Evolutionary conservation across 768 basidiomycete genomes (phyloP), one percentile per base, ranked within the genome.

Genomic region (Trametes elegans): DNA sequence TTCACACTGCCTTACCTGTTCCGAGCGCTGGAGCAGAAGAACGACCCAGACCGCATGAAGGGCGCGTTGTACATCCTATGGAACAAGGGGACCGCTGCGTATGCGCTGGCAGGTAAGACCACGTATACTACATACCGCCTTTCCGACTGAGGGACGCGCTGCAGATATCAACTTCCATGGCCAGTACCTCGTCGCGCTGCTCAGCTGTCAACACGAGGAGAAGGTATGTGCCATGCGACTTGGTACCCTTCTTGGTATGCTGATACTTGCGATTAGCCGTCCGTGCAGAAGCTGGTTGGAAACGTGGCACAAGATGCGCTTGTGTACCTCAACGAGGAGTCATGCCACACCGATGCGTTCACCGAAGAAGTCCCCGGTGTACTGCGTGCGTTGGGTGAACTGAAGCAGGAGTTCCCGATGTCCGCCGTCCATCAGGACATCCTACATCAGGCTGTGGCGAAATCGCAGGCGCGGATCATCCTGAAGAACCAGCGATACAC

Each of bases 11-110:
- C 87, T 5, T 69, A 72, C 19, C 69, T 88, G 41, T 83, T 85
- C 62, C 74, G 78, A 55, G 82, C 86, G 5, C 70, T 91, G 44
- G 70, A 71, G 51, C 87, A 83, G 64, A 93, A 89, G 6, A 85
- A 81, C 53, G 92, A 95, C 65, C 88, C 93, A 9, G 94, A 98
- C 70, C 79, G 88, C 23, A 95, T 97, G 85, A 98, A 98, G 73
- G 96, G 96, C 7, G 93, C 92, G 16, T 74, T 96, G 35, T 94
- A 93, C 66, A 76, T 90, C 18, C 70, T 91, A 9, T 83, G 83
- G 73, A 84, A 86, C 62, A 88, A 87, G 69, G 84, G 81, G 27
- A 21, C 51, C 85, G 87, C 84, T 59, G 76, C 82, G 11, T 88
- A 89, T 70, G 83, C 87, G 18, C 76, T 91, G 45, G 75, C 79